Evolutionary conservation across 768 basidiomycete species (phyloP), one percentile per base, ranked within the genome.

Genomic region (Cubamyces sp.): DNA sequence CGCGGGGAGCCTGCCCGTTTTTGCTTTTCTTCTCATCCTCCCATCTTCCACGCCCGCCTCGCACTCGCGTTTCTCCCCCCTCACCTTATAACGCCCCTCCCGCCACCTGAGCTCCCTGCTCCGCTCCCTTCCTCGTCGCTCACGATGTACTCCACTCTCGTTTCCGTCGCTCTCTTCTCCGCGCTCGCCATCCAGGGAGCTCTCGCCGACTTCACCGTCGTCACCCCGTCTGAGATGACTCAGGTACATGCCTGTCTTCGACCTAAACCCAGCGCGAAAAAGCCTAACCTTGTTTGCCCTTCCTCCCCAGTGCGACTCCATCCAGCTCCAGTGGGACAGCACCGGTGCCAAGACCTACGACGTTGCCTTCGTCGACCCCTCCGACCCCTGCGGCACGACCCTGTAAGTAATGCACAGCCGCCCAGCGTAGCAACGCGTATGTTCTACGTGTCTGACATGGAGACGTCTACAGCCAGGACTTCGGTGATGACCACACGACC

Each of bases 141-240:
- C 52, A 82, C 74, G 76, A 93, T 92, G 91, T 87, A 86, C 83
- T 77, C 84, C 79, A 90, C 91, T 77, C 76, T 92, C 90, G 54
- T 91, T 90, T 81, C 82, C 62, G 72, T 84, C 77, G 80, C 88
- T 70, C 84, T 92, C 86, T 76, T 91, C 78, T 74, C 82, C 70
- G 71, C 78, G 67, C 77, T 86, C 73, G 81, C 81, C 73, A 68
- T 84, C 70, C 78, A 71, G 64, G 77, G 77, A 70, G 86, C 78
- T 57, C 67, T 82, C 56, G 86, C 90, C 60, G 78, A 75, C 19
- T 82, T 91, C 66, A 70, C 75, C 43, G 76, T 91, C 68, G 70
- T 68, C 66, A 82, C 82, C 25, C 87, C 88, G 42, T 9, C 54
- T 3, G 65, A 55, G 18, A 41, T 88, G 49, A 74, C 72, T 64